A percentile compares a stretch with the other conserved stretches of the same genome.
phyloP scores from a whole-genome alignment of 2,329 filamentous ascomycete species.

The Penicillium sp. region DNA sequence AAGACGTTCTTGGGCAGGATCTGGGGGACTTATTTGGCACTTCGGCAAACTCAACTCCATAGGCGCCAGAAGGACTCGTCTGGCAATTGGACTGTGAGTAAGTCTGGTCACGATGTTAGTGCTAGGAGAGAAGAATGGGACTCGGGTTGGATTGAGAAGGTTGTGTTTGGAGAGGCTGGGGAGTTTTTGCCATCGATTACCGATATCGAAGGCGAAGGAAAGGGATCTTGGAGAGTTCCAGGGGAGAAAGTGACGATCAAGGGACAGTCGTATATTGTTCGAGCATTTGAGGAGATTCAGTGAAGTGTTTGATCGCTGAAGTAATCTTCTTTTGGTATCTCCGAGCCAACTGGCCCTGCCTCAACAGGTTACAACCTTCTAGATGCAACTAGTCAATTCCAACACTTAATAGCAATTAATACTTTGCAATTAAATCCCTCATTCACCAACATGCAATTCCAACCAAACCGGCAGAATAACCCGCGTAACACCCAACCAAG shows the following conservation, averaged over 20 bases:
- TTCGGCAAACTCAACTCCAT: slow-evolving; percentile 27
- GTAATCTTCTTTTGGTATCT: not conserved
- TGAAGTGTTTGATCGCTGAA: not conserved
- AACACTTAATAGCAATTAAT: not conserved
- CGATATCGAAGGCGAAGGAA: slow-evolving; percentile 12
- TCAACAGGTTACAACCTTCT: fast-evolving
- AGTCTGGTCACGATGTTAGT: slow-evolving; percentile 27
- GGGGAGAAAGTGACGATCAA: slow-evolving; percentile 21
- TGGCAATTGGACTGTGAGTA: slow-evolving; percentile 16
- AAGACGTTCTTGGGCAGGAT: slow-evolving; percentile 33
- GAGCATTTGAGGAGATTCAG: slow-evolving; percentile 27
- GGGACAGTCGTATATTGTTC: slow-evolving; percentile 23
- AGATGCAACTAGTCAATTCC: not conserved
- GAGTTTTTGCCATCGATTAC: slow-evolving; percentile 23
- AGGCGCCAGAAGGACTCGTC: slow-evolving; percentile 4
- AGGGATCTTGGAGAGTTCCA: slow-evolving; percentile 12
- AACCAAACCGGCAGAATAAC: slow-evolving; percentile 5
- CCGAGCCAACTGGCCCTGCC: not conserved
- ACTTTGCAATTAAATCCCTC: not conserved
- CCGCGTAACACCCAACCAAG: slow-evolving; percentile 1
- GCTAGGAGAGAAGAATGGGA: slow-evolving; percentile 31
- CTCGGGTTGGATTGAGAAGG: slow-evolving; percentile 17
- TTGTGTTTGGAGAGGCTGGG: slow-evolving; percentile 17
- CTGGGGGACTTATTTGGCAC: slow-evolving; percentile 31
- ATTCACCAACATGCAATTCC: not conserved